These are phyloP conservation scores for Sporothrix globosa DNA, from an alignment of 2,329 filamentous ascomycete species.

Conservation along the genomic window DNA sequence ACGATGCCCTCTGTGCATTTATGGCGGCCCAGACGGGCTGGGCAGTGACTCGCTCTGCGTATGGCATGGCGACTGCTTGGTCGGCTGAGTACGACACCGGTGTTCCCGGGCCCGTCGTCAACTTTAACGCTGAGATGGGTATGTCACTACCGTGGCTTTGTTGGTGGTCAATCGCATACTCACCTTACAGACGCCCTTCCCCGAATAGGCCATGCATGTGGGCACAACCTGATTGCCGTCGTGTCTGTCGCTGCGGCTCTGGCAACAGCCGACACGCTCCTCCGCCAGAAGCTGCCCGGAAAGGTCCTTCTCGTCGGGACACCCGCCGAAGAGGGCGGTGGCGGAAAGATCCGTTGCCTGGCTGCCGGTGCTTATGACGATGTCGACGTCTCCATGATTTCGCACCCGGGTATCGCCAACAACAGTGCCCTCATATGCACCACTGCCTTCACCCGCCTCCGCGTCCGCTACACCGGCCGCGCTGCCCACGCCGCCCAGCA, in stretches of 20 bases:
- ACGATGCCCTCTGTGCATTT: background rate
- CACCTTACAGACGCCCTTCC: constrained; percentile 3
- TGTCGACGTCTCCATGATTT: background rate
- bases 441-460: background rate
- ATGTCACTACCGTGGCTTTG: background rate
- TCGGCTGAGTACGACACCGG: background rate
- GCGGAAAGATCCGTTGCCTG: constrained; percentile 26
- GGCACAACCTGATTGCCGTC: constrained; percentile 24
- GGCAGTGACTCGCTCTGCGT: background rate
- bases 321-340: constrained; percentile 21
- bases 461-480: background rate
- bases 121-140: constrained; percentile 10
- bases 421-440: background rate
- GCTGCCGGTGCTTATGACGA: constrained; percentile 9
- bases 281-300: constrained; percentile 4
- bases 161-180: background rate
- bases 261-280: background rate
- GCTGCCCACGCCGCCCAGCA: constrained; percentile 4
- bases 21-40: background rate
- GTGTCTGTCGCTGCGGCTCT: constrained; percentile 15
- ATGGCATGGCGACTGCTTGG: constrained; percentile 6
- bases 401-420: background rate
- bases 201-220: constrained; percentile 10
- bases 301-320: constrained; percentile 15
- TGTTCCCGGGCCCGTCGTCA: background rate